Evolutionary conservation across 148 eudicot species (phyloP).

Genomic region (Rhododendron ferrugineum): DNA sequence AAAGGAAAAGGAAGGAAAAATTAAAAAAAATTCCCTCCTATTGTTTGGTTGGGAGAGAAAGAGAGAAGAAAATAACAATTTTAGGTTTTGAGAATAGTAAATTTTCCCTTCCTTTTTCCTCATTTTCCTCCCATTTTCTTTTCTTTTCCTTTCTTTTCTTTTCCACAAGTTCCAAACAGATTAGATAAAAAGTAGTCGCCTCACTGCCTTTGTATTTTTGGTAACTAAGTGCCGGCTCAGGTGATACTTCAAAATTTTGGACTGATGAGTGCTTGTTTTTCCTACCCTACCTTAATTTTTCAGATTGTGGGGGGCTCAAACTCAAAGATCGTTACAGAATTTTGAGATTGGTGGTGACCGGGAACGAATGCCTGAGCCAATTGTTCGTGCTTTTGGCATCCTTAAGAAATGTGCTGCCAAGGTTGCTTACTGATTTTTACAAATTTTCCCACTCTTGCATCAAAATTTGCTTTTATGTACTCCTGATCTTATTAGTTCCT

Average conservation of each 20-base stretch:
- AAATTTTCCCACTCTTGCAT: not conserved
- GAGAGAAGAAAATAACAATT: too few relatives aligned
- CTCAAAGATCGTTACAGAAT: constrained; percentile 92
- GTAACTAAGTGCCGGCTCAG: not conserved
- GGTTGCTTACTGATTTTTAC: constrained; percentile 27
- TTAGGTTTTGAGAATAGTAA: too few relatives aligned
- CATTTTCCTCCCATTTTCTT: too few relatives aligned
- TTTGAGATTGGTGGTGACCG: constrained; percentile 98
- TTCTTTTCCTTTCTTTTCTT: too few relatives aligned
- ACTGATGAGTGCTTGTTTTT: not conserved
- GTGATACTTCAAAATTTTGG: not conserved
- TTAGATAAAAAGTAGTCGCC: not conserved
- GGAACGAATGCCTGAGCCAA: constrained; percentile 98
- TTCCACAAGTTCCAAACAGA: too few relatives aligned
- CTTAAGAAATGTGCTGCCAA: constrained; percentile 95
- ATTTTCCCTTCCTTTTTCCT: too few relatives aligned
- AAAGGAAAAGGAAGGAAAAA: too few relatives aligned
- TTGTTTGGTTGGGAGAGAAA: too few relatives aligned
- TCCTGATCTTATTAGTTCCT: not conserved
- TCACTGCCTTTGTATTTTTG: not conserved
- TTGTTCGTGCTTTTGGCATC: constrained; percentile 80
- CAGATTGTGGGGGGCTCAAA: constrained; percentile 99
- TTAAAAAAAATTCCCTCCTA: too few relatives aligned
- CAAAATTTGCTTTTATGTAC: not conserved
- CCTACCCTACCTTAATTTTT: constrained; percentile 2